Percentiles rank a stretch among this genome's conserved stretches.
These are phyloP conservation scores for Yamadazyma songkhlaensis DNA, from an alignment of 1,139 yeast genomes.

Conservation along the genomic window DNA sequence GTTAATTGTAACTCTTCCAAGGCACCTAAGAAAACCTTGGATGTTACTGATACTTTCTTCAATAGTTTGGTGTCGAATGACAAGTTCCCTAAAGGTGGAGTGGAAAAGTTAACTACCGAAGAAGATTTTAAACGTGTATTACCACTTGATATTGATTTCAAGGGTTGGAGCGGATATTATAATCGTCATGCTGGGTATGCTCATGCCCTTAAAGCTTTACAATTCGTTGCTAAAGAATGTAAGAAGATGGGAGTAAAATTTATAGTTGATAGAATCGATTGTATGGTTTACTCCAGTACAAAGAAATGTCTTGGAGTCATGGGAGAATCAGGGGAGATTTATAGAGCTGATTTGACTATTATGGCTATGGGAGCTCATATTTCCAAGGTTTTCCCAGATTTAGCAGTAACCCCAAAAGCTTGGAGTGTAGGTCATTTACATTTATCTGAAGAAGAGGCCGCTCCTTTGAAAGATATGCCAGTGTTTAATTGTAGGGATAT, in stretches of 20 bases:
- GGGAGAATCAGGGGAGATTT: constrained; percentile 6
- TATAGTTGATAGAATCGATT: constrained; percentile 25
- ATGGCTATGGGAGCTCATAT: constrained; percentile 38
- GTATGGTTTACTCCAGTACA: constrained; percentile 13
- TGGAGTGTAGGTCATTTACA: constrained; percentile 41
- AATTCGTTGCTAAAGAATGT: constrained; percentile 21
- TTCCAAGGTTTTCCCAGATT: constrained; percentile 28
- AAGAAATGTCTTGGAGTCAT: constrained; percentile 13
- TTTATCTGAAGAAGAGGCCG: constrained; percentile 30
- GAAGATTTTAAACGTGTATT: constrained; percentile 10
- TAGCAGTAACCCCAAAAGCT: constrained; percentile 25
- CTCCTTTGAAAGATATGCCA: constrained; percentile 29
- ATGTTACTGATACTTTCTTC: constrained; percentile 7
- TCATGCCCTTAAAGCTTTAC: constrained; percentile 14
- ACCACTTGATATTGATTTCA: constrained; percentile 12
- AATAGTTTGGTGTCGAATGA: constrained; percentile 8
- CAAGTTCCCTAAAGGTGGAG: constrained; percentile 8
- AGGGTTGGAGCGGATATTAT: constrained; percentile 15
- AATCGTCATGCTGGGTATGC: constrained; percentile 17
- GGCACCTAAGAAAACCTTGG: constrained; percentile 12
- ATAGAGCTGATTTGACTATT: constrained; percentile 25
- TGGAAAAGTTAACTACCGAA: constrained; percentile 7
- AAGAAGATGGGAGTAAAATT: constrained; percentile 28
- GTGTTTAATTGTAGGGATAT: constrained; percentile 35
- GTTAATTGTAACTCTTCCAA: constrained; percentile 13